These are phyloP conservation scores for Chamaecrista fasciculata DNA, from an alignment of 306 rosid species.

Conservation along the genomic window DNA sequence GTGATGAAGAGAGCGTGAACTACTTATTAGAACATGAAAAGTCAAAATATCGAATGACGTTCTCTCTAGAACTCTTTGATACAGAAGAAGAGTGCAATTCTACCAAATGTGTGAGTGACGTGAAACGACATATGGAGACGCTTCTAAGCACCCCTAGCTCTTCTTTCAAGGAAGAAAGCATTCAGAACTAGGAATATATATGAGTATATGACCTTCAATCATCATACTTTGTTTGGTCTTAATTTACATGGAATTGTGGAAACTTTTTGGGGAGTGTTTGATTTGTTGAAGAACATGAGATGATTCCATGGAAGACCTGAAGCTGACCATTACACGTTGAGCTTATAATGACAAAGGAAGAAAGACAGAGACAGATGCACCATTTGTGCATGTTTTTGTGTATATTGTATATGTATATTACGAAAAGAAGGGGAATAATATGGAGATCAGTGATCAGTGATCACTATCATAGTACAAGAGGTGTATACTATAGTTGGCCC, in stretches of 20 bases:
- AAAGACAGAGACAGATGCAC: not conserved
- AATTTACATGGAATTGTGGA: constrained; percentile 19
- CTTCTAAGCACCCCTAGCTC: constrained; percentile 43
- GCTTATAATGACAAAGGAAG: not conserved
- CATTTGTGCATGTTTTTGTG: constrained; percentile 8
- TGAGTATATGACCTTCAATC: constrained; percentile 6
- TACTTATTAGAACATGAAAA: constrained; percentile 39
- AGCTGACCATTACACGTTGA: constrained; percentile 26
- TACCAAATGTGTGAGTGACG: constrained; percentile 57
- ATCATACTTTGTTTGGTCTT: not conserved
- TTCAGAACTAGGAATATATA: constrained; percentile 16
- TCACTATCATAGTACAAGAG: too few species aligned
- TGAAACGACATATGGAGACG: constrained; percentile 51
- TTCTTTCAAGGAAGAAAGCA: not conserved
- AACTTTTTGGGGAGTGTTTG: not conserved
- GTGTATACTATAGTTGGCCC: too few species aligned
- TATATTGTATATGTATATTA: constrained; percentile 19
- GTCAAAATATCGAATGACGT: constrained; percentile 63
- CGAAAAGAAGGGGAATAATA: too few species aligned
- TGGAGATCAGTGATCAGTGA: too few species aligned
- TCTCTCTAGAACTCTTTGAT: constrained; percentile 73
- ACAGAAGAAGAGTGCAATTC: constrained; percentile 92
- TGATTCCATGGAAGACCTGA: constrained; percentile 20
- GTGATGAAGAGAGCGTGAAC: constrained; percentile 47
- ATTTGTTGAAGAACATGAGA: constrained; percentile 15